These are phyloP conservation scores for Cordyceps tenuipes DNA, from an alignment of 2,329 filamentous ascomycete genomes.

Conservation along the genomic window DNA sequence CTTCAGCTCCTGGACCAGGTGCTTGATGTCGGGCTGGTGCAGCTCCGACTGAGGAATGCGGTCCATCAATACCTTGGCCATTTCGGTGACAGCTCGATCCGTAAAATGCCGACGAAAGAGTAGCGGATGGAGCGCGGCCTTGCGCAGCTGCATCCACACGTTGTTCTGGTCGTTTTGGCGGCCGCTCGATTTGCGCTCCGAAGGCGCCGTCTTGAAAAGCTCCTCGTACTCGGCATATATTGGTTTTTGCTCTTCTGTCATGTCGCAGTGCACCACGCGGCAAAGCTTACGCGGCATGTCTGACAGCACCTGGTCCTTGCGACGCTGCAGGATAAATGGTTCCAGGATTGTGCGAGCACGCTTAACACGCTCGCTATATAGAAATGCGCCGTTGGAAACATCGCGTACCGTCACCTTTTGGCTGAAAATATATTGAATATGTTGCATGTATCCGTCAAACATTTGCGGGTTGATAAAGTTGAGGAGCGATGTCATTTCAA, in stretches of 20 bases:
- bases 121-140: conserved; percentile 85
- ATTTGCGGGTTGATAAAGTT: conserved; percentile 88
- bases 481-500: conserved; percentile 82
- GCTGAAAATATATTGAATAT: conserved; percentile 81
- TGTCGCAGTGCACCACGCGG: conserved; percentile 70
- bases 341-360: conserved; percentile 87
- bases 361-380: conserved; percentile 80
- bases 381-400: conserved; percentile 68
- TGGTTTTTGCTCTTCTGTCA: conserved; percentile 62
- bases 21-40: conserved; percentile 41
- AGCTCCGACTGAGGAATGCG: conserved; percentile 51
- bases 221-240: conserved; percentile 62
- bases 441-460: conserved; percentile 67
- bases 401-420: conserved; percentile 82
- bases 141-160: conserved; percentile 82
- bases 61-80: conserved; percentile 68
- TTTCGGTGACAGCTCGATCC: conserved; percentile 65
- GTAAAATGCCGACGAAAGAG: conserved; percentile 77
- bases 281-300: conserved; percentile 75
- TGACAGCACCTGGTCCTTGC: conserved; percentile 84
- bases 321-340: conserved; percentile 87
- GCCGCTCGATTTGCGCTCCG: conserved; percentile 40
- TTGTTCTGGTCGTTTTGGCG: conserved; percentile 53
- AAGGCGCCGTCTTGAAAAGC: conserved; percentile 56
- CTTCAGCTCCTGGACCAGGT: conserved; percentile 48